These are phyloP conservation scores for Capsicum pubescens DNA, from an alignment of 257 asterid species.

Conservation along the genomic window DNA sequence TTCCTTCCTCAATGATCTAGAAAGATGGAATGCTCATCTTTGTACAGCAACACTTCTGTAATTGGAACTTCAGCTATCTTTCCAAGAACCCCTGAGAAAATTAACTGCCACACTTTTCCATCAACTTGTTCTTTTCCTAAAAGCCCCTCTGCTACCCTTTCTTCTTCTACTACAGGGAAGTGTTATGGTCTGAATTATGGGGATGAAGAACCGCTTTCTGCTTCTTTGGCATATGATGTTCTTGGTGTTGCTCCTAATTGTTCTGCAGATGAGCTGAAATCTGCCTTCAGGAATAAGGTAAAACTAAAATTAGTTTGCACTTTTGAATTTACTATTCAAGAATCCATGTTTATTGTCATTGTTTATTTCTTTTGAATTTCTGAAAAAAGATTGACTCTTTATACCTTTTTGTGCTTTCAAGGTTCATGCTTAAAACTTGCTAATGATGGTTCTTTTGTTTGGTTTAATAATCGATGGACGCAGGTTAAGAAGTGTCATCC, in stretches of 20 bases:
- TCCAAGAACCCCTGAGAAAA: slow-evolving; percentile 23
- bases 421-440: not conserved
- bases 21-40: slow-evolving; percentile 23
- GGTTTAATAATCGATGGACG: slow-evolving; percentile 7
- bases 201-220: slow-evolving; percentile 45
- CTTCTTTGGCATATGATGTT: slow-evolving; percentile 62
- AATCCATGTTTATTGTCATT: not conserved
- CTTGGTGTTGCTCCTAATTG: slow-evolving; percentile 73
- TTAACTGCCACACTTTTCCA: slow-evolving; percentile 26
- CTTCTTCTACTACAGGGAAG: slow-evolving; percentile 38
- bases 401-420: not conserved
- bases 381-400: not conserved
- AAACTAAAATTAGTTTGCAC: not conserved
- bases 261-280: slow-evolving; percentile 67
- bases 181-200: slow-evolving; percentile 41
- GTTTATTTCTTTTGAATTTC: not conserved
- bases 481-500: slow-evolving; percentile 92
- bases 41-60: slow-evolving; percentile 10
- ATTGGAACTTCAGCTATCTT: slow-evolving; percentile 23
- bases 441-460: not conserved
- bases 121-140: slow-evolving; percentile 28
- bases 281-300: slow-evolving; percentile 78
- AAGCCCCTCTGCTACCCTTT: slow-evolving; percentile 25
- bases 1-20: not conserved
- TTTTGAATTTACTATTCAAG: slow-evolving; percentile 8